Base-by-base conservation (phyloP, 2,329 filamentous ascomycete genomes). In the Rutstroemia sp. region DNA sequence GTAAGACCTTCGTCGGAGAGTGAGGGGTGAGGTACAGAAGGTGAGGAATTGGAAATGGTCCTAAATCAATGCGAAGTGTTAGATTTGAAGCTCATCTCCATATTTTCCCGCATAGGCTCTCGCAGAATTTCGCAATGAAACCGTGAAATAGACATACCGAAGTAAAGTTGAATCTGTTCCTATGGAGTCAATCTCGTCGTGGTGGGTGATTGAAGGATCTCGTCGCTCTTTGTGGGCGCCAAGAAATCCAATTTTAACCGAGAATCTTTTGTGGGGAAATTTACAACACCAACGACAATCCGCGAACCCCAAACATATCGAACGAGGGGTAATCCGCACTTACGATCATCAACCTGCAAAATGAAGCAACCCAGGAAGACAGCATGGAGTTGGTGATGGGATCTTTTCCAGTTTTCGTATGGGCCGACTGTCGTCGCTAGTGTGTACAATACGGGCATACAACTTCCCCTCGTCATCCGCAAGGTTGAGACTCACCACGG, bases 231-330 rank as follows among this genome's bases (percentile, higher is more conserved):
- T 63, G 61, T 63, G 61, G 39, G 61, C 54, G 61, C 61, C 61
- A 63, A 63, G 61, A 63, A 58, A 63, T 63, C 56, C 48, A 50
- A 57, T 54, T 54, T 57, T 63, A 63, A 59, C 56, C 61, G 61
- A 63, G 54, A 38, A 51, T 47, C 54, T 56, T 54, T 23, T 59
- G 48, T 59, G 54, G 57, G 42, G 58, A 55, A 52, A 55, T 51
- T 42, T 37, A 39, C n/a, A 30, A 30, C 27, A 30, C 27, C 27
- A 30, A 30, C 27, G 27, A 30, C 27, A 30, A 30, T 10, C 27
- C 27, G 8, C 27, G 27, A 30, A 30, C 27, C 3, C 27, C 8
- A 30, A 9, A 30, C 27, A 30, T 8, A 30, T 9, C 10, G 27
- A 30, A 30, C 27, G 27, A 30, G 27, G 10, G 10, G 9, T 30